Conservation (phyloP, 768 basidiomycete species). For the button mushroom (Agaricus bisporus) region DNA sequence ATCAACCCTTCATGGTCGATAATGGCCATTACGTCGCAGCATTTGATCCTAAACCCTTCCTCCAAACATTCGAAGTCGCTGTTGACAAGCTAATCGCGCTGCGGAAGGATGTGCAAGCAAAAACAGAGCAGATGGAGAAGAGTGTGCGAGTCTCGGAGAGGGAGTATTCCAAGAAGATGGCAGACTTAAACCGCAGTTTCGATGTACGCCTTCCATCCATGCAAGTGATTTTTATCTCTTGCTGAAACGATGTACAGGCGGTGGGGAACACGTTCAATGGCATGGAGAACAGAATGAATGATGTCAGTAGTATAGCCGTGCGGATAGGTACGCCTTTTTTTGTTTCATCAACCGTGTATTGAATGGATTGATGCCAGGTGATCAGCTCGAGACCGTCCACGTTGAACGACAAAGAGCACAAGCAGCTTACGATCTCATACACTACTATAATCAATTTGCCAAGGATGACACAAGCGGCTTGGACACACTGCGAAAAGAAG, state of each 20-base stretch:
- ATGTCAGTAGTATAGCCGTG: constrained; percentile 91
- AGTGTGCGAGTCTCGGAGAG: constrained; percentile 82
- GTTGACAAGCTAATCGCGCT: constrained; percentile 85
- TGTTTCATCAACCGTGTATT: neutral
- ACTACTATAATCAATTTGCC: constrained; percentile 90
- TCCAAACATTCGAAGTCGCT: constrained; percentile 85
- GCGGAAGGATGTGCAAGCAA: constrained; percentile 83
- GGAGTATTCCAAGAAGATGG: constrained; percentile 91
- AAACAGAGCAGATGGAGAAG: constrained; percentile 91
- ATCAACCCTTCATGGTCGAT: neutral
- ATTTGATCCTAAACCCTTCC: constrained; percentile 93
- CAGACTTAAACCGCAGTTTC: constrained; percentile 89
- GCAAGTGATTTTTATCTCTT: constrained; percentile 1
- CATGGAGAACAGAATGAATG: constrained; percentile 88
- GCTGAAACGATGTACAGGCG: constrained; percentile 39
- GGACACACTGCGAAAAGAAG: constrained; percentile 79
- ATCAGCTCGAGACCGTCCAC: constrained; percentile 93
- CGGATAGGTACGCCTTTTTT: constrained; percentile 64
- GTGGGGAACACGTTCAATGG: constrained; percentile 83
- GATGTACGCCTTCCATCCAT: constrained; percentile 51
- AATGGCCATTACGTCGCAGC: constrained; percentile 38
- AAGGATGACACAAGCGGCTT: constrained; percentile 70
- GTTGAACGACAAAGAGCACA: constrained; percentile 88
- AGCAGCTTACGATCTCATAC: constrained; percentile 89
- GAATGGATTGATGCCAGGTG: constrained; percentile 44